Conservation (phyloP, 1,284 basidiomycete species). For the Ceratobasidium sp. region DNA sequence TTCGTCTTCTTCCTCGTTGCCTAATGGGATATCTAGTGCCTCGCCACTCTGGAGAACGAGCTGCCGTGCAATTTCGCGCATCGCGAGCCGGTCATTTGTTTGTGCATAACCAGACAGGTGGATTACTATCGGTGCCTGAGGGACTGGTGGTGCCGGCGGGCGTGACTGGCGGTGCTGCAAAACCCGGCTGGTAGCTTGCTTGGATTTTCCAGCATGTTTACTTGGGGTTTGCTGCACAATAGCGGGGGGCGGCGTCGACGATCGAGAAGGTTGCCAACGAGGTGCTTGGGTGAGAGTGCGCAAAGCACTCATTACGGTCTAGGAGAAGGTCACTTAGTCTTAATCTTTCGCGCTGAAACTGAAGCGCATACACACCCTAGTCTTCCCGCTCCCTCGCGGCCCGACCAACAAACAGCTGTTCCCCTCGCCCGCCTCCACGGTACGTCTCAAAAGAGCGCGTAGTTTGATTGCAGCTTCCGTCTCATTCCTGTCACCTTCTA, state of each 20-base stretch:
- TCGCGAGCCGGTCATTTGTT: conserved; percentile 86
- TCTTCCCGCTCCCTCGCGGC: conserved; percentile 86
- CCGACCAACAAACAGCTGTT: conserved; percentile 91
- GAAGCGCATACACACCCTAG: conserved; percentile 67
- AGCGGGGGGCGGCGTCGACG: conserved; percentile 32
- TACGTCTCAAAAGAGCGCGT: conserved; percentile 74
- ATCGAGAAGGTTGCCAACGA: conserved; percentile 9
- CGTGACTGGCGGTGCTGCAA: conserved; percentile 51
- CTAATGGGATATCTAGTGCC: conserved; percentile 53
- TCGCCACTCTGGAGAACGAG: conserved; percentile 76
- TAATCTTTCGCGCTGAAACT: neutral
- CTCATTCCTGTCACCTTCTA: conserved; percentile 41
- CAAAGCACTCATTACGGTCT: conserved; percentile 36
- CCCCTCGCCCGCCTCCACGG: conserved; percentile 83
- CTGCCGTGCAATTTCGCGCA: conserved; percentile 92
- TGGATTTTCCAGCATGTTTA: conserved; percentile 20
- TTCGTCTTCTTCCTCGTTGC: conserved; percentile 57
- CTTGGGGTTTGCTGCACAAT: conserved; percentile 18
- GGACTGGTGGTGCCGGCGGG: conserved; percentile 52
- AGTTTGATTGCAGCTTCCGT: conserved; percentile 57
- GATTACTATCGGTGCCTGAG: conserved; percentile 71
- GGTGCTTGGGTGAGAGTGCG: conserved; percentile 23
- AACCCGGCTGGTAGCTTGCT: conserved; percentile 14
- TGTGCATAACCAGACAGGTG: conserved; percentile 89
- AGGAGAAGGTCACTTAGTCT: neutral